phyloP scores from a whole-genome alignment of 2,329 filamentous ascomycete genomes.

The Colletotrichum spinosum region DNA sequence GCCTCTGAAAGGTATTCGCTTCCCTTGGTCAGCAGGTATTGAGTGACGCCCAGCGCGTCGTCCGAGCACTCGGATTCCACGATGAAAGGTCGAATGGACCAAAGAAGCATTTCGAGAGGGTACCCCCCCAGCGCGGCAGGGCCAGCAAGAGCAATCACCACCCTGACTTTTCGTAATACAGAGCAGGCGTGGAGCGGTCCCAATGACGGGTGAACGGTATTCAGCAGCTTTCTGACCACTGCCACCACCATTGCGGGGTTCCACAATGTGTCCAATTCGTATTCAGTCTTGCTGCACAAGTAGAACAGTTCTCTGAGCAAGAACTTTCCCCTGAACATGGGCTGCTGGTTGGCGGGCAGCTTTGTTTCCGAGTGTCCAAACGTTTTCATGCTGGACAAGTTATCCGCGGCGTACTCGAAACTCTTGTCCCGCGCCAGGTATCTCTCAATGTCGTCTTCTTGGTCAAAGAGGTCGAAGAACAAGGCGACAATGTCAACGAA shows the following conservation, averaged over 20 bases:
- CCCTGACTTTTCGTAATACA: conserved; percentile 85
- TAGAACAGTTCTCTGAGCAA: conserved; percentile 81
- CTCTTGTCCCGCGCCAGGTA: conserved; percentile 70
- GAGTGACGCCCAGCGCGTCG: conserved; percentile 87
- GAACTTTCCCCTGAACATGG: conserved; percentile 83
- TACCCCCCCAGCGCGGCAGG: conserved; percentile 80
- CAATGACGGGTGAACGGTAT: conserved; percentile 83
- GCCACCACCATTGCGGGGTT: conserved; percentile 79
- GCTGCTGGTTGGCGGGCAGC: conserved; percentile 85
- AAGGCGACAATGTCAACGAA: conserved; percentile 83
- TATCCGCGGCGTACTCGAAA: conserved; percentile 70
- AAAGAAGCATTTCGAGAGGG: conserved; percentile 89
- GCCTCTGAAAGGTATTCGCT: conserved; percentile 70
- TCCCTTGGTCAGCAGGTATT: conserved; percentile 83
- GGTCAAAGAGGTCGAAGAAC: conserved; percentile 81
- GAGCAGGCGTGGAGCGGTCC: conserved; percentile 90
- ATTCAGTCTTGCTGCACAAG: conserved; percentile 78
- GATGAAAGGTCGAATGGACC: conserved; percentile 81
- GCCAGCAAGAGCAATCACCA: conserved; percentile 84
- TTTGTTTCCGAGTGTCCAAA: conserved; percentile 73
- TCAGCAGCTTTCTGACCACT: conserved; percentile 81
- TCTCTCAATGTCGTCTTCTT: conserved; percentile 79
- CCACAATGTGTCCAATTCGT: conserved; percentile 76
- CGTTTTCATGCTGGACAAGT: conserved; percentile 75
- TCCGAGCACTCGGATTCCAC: conserved; percentile 89